Percentiles rank a stretch among this genome's conserved stretches.
Evolutionary conservation across 2,329 filamentous ascomycete genomes (phyloP).

Genomic region (Westerdykella sp.): DNA sequence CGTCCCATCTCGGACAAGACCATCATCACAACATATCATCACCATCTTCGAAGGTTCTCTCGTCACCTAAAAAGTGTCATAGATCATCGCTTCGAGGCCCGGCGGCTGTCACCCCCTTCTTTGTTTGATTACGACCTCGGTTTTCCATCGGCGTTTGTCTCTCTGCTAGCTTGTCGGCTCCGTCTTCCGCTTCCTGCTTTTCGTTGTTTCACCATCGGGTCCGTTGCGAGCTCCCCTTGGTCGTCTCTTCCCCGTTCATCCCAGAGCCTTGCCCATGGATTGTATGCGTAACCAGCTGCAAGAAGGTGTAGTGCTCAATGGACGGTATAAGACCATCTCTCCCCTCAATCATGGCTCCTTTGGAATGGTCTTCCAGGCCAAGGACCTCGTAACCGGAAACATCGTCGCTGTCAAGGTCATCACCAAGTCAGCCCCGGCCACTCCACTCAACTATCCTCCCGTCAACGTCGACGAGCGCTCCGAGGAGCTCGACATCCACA

Average conservation of each 20-base stretch:
- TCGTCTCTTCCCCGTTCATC: conserved; percentile 12
- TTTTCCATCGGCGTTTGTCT: conserved; percentile 6
- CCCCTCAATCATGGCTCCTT: conserved; percentile 98
- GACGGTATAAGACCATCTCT: conserved; percentile 84
- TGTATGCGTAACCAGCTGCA: conserved; percentile 80
- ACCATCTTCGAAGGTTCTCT: conserved; percentile 26
- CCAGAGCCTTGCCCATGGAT: conserved; percentile 54
- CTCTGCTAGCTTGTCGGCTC: conserved; percentile 7
- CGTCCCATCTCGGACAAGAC: conserved; percentile 16
- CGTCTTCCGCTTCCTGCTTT: conserved; percentile 17
- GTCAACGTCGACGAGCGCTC: conserved; percentile 76
- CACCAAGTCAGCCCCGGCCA: conserved; percentile 67
- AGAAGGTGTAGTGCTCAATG: conserved; percentile 72
- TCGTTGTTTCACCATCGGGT: conserved; percentile 24
- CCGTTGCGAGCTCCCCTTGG: conserved; percentile 32
- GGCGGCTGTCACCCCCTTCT: conserved; percentile 24
- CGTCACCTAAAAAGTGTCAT: conserved; percentile 33
- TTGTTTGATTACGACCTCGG: conserved; percentile 31
- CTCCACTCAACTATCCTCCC: conserved; percentile 48
- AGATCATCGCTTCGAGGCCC: conserved; percentile 34
- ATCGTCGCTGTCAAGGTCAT: conserved; percentile 94
- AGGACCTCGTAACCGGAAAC: conserved; percentile 68
- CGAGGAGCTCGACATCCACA: conserved; percentile 74
- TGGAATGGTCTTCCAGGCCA: conserved; percentile 94
- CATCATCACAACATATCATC: conserved; percentile 29